Conservation (phyloP, 2,329 filamentous ascomycete genomes). For the Aquanectria penicillioides region DNA sequence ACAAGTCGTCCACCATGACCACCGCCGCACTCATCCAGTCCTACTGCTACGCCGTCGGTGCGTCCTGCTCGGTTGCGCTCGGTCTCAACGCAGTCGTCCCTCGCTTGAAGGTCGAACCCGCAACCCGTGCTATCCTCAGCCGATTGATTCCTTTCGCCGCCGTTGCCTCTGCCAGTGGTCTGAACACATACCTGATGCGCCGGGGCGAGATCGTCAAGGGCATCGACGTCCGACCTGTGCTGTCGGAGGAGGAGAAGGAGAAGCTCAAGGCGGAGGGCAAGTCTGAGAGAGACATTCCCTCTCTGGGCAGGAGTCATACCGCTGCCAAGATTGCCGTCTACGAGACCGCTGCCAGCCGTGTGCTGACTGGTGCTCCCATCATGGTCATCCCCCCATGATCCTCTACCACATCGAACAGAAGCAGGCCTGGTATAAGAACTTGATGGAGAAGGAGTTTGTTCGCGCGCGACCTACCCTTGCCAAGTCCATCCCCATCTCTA, state of each 20-base stretch:
- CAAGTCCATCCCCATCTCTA: constrained; percentile 68
- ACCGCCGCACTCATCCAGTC: constrained; percentile 85
- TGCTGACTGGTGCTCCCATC: constrained; percentile 94
- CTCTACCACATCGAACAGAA: constrained; percentile 80
- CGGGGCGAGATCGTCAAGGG: constrained; percentile 93
- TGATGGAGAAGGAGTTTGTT: constrained; percentile 78
- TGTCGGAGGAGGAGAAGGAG: constrained; percentile 74
- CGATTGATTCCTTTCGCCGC: constrained; percentile 97
- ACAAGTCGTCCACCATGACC: constrained; percentile 93
- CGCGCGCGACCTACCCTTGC: constrained; percentile 75
- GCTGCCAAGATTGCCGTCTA: constrained; percentile 90
- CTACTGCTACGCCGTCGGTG: constrained; percentile 90
- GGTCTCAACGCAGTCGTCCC: constrained; percentile 92
- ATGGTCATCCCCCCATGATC: constrained; percentile 95
- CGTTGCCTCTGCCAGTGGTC: constrained; percentile 86
- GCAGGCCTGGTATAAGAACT: constrained; percentile 51
- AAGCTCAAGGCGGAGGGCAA: constrained; percentile 66
- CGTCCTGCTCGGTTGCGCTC: constrained; percentile 92
- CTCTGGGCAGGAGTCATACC: constrained; percentile 86
- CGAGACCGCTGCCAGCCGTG: constrained; percentile 90
- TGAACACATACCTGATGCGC: constrained; percentile 98
- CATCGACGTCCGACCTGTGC: constrained; percentile 90
- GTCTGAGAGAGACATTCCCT: constrained; percentile 72
- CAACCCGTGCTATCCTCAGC: constrained; percentile 78
- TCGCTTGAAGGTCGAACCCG: constrained; percentile 81